A percentile compares a stretch with the other conserved stretches of the same genome.
phyloP scores from a whole-genome alignment of 495 filamentous ascomycete species.

The Lophium mytilinum region DNA sequence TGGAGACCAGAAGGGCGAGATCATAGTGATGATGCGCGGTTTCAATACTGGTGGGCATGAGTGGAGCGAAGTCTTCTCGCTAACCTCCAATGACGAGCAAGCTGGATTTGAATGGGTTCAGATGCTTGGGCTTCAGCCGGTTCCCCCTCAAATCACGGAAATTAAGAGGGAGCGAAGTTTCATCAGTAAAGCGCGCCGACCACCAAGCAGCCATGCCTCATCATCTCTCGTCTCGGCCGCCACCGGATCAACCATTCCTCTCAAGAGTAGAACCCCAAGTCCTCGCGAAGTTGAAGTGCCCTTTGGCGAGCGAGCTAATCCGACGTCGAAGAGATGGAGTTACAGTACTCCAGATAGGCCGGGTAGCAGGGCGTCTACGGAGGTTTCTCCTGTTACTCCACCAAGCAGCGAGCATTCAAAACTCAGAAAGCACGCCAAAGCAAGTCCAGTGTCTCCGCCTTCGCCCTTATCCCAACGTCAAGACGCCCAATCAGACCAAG shows the following conservation, averaged over 20 bases:
- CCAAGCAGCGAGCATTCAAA: slow-evolving; percentile 8
- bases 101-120: slow-evolving; percentile 80
- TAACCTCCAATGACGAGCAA: slow-evolving; percentile 62
- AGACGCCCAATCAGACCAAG: not conserved
- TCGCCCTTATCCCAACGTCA: slow-evolving; percentile 5
- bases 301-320: slow-evolving; percentile 58
- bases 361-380: slow-evolving; percentile 1
- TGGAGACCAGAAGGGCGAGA: slow-evolving; percentile 59
- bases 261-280: slow-evolving; percentile 42
- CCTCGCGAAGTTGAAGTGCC: slow-evolving; percentile 57
- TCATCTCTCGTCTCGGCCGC: slow-evolving; percentile 19
- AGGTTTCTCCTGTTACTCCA: slow-evolving; percentile 17
- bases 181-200: slow-evolving; percentile 10
- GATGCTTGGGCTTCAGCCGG: slow-evolving; percentile 66
- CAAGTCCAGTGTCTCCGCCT: slow-evolving; percentile 10
- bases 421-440: not conserved
- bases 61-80: slow-evolving; percentile 76
- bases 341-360: slow-evolving; percentile 16
- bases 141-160: slow-evolving; percentile 53
- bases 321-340: slow-evolving; percentile 30
- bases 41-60: slow-evolving; percentile 42
- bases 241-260: slow-evolving; percentile 32
- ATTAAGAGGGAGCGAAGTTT: slow-evolving; percentile 17
- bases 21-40: slow-evolving; percentile 81
- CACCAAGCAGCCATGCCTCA: slow-evolving; percentile 18